phyloP scores from a whole-genome alignment of 2,329 filamentous ascomycete genomes.

The Clathrospora elynae region DNA sequence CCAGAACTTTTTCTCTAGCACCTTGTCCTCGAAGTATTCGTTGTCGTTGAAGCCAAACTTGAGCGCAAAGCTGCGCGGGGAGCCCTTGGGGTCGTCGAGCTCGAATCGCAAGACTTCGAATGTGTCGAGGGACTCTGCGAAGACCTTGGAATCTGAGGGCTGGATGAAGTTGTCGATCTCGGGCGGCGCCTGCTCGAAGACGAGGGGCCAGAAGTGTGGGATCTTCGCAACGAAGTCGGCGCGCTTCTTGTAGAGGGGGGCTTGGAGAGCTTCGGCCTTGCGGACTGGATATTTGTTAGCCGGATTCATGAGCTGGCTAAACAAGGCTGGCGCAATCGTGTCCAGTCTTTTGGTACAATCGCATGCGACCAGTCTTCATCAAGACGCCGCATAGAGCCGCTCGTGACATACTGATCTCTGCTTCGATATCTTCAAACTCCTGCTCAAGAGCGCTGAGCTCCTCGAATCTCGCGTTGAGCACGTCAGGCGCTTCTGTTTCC shows the following conservation, averaged over 20 bases:
- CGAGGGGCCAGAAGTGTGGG: slow-evolving; percentile 91
- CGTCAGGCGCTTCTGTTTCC: slow-evolving; percentile 29
- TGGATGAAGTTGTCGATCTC: slow-evolving; percentile 90
- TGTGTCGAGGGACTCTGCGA: slow-evolving; percentile 69
- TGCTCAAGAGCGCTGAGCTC: slow-evolving; percentile 79
- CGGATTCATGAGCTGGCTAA: too few species aligned
- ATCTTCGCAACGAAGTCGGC: slow-evolving; percentile 72
- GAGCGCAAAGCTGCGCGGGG: slow-evolving; percentile 75
- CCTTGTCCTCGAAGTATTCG: slow-evolving; percentile 76
- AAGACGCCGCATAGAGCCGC: background rate
- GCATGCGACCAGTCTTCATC: too few species aligned
- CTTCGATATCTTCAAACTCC: slow-evolving; percentile 82
- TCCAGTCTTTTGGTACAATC: background rate
- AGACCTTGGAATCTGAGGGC: slow-evolving; percentile 74
- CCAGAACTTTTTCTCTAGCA: slow-evolving; percentile 91
- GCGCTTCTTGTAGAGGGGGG: slow-evolving; percentile 77
- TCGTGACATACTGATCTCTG: slow-evolving; percentile 70
- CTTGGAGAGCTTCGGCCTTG: slow-evolving; percentile 70
- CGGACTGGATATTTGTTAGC: slow-evolving; percentile 61
- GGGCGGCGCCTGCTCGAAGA: slow-evolving; percentile 82
- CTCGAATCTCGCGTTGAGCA: slow-evolving; percentile 61
- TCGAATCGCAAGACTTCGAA: slow-evolving; percentile 82
- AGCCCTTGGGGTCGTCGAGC: slow-evolving; percentile 68
- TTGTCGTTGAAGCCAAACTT: slow-evolving; percentile 81
- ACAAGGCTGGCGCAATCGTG: too few species aligned